A percentile compares a stretch with the other conserved stretches of the same genome.
Conservation (phyloP, 1,139 yeast genomes). For the Yamadazyma jaroonii region DNA sequence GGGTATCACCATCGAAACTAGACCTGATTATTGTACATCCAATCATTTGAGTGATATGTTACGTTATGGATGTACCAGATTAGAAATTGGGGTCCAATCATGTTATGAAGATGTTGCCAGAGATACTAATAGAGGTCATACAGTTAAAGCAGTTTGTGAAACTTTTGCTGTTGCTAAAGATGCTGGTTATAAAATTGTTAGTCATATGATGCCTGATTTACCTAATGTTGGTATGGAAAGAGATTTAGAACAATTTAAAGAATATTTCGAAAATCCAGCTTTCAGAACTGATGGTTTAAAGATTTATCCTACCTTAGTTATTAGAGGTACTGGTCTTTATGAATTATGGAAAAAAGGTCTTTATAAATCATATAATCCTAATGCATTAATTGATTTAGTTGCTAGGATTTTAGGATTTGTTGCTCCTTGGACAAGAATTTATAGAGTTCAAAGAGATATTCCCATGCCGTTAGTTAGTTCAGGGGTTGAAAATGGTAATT, state of each 20-base stretch:
- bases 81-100: slow-evolving; percentile 96
- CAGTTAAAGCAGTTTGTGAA: slow-evolving; percentile 93
- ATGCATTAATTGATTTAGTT: slow-evolving; percentile 88
- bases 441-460: slow-evolving; percentile 97
- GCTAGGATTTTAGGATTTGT: slow-evolving; percentile 94
- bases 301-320: slow-evolving; percentile 92
- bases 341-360: slow-evolving; percentile 97
- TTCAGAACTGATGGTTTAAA: slow-evolving; percentile 97
- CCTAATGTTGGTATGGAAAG: slow-evolving; percentile 99
- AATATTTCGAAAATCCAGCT: slow-evolving; percentile 94
- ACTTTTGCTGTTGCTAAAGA: slow-evolving; percentile 95
- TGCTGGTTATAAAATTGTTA: slow-evolving; percentile 95
- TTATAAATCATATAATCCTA: slow-evolving; percentile 92
- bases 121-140: slow-evolving; percentile 97
- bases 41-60: slow-evolving; percentile 95
- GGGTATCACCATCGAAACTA: slow-evolving; percentile 96
- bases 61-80: slow-evolving; percentile 92
- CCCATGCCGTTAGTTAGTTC: slow-evolving; percentile 99
- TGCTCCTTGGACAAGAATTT: slow-evolving; percentile 99
- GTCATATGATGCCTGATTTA: slow-evolving; percentile 99
- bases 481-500: slow-evolving; percentile 97
- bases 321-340: slow-evolving; percentile 95
- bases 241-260: slow-evolving; percentile 92
- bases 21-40: slow-evolving; percentile 98
- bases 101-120: slow-evolving; percentile 98